Percentiles rank a stretch among this genome's conserved stretches.
Conservation (phyloP, 2,329 filamentous ascomycete genomes). For the Fusarium drepaniforme region DNA sequence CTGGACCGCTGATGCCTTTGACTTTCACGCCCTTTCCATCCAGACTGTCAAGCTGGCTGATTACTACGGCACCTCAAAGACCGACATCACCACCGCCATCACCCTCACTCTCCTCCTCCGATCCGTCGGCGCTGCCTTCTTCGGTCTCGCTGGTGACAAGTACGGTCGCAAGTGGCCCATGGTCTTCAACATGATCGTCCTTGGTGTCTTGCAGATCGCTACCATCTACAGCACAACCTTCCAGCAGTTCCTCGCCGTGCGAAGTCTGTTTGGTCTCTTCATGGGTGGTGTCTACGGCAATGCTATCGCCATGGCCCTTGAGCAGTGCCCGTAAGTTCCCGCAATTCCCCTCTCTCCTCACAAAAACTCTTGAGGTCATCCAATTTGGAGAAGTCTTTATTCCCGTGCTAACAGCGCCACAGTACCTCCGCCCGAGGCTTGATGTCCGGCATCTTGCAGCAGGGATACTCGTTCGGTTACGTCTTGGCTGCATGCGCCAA, state of each 20-base stretch:
- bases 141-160: slow-evolving; percentile 82
- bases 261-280: slow-evolving; percentile 80
- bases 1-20: slow-evolving; percentile 87
- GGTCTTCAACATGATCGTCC: slow-evolving; percentile 82
- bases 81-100: slow-evolving; percentile 80
- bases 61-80: slow-evolving; percentile 65
- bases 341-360: background rate
- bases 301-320: slow-evolving; percentile 81
- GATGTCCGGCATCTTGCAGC: slow-evolving; percentile 85
- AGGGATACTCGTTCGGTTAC: slow-evolving; percentile 85
- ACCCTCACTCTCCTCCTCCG: slow-evolving; percentile 81
- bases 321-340: slow-evolving; percentile 72
- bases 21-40: slow-evolving; percentile 85
- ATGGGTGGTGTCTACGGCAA: slow-evolving; percentile 88
- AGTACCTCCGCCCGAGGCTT: slow-evolving; percentile 77
- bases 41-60: slow-evolving; percentile 77
- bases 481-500: slow-evolving; percentile 82
- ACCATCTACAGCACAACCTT: slow-evolving; percentile 84
- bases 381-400: slow-evolving; percentile 35
- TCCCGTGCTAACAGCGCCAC: slow-evolving; percentile 35
- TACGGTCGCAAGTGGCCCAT: slow-evolving; percentile 89
- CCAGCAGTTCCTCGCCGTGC: slow-evolving; percentile 78
- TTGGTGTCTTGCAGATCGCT: slow-evolving; percentile 76
- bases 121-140: slow-evolving; percentile 79
- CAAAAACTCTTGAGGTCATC: slow-evolving; percentile 3